Percentiles rank a stretch among this genome's conserved stretches.
phyloP scores from a whole-genome alignment of 345 rosid species.

The Kernera saxatilis region DNA sequence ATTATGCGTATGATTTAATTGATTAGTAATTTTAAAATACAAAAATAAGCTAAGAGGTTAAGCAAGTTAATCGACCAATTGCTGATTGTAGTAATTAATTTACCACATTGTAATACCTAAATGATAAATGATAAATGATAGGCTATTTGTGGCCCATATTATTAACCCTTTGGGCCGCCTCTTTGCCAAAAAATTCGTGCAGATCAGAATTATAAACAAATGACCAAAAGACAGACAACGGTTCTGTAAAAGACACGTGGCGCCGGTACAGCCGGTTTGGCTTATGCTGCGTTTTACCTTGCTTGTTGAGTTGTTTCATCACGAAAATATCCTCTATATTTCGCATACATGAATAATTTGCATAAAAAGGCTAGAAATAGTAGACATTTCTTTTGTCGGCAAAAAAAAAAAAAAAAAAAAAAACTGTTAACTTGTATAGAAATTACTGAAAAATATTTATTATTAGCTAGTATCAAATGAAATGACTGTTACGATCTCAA shows the following conservation, averaged over 20 bases:
- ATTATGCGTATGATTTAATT: neutral
- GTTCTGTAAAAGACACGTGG: neutral
- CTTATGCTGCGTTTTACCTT: neutral
- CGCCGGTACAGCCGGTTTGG: neutral
- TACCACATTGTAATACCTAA: neutral
- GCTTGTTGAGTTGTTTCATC: too few relatives aligned
- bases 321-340: too few relatives aligned
- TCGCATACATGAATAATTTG: too few relatives aligned
- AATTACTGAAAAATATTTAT: neutral
- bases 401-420: too few relatives aligned
- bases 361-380: too few relatives aligned
- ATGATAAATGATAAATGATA: too few relatives aligned
- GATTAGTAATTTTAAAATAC: neutral
- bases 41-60: neutral
- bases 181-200: too few relatives aligned
- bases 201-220: neutral
- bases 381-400: too few relatives aligned
- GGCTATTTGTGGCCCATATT: neutral
- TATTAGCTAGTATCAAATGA: neutral
- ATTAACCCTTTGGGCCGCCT: neutral
- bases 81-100: neutral
- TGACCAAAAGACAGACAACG: neutral
- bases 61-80: neutral
- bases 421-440: neutral
- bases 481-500: neutral